Base-by-base conservation (phyloP, 805 yeast species). In the Kuraishia piskuri region DNA sequence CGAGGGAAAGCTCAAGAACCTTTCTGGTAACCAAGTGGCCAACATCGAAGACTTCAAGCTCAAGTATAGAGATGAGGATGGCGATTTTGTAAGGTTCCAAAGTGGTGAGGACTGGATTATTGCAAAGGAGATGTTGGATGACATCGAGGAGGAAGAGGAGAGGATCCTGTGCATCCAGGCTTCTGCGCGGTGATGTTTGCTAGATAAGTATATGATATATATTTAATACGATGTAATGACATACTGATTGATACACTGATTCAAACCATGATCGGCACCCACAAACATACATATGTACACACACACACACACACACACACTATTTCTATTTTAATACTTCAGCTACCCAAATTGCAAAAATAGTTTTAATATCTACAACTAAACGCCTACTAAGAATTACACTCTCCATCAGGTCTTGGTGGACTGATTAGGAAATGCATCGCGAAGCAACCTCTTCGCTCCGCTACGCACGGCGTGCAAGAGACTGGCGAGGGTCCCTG, bases 31-130 rank as follows among this genome's bases (percentile, higher is more conserved):
- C 14, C 8, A 5, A 31, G 78, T 73, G 48, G 80, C 82, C 55
- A 79, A 89, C 40, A 81, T 79, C 56, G 75, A 75, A 50, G 83
- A 83, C 62, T 69, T 79, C 45, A 78, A 86, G 61, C 75, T 94
- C 56, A 84, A 84, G 67, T 92, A 90, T 65, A 83, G 82, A 64
- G 99, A 94, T 68, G 99, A 94, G 68, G 99, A 94, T 65, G 97
- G 96, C 19, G 99, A 94, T 66, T 86, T 80, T 65, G 95, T 94
- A 47, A 83, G 87, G 50, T 81, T 92, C 68, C 87, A 84, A 59
- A 81, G 90, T 31, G 86, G 86, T 57, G 97, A 92, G 52, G 98
- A 92, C 65, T 87, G 96, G 88, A 70, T 67, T 25, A 82, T 91
- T 65, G 97, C 96, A 1, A 77, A 85, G 54, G 97, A 89, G 57